Base-by-base conservation (phyloP, 163 green algal genomes). In the Volvox carteri region DNA sequence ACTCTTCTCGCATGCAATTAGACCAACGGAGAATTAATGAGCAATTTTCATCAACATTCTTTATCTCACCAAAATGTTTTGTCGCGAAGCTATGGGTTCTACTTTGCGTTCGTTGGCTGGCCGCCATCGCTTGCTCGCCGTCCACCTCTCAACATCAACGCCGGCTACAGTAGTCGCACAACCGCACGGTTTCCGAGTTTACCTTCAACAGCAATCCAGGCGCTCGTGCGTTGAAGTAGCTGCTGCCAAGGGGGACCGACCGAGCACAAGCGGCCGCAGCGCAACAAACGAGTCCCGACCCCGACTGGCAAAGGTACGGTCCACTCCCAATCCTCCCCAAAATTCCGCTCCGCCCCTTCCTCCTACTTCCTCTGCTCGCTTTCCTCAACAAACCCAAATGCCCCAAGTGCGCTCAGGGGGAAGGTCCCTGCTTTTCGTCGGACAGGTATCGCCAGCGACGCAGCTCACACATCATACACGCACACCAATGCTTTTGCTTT, bases 261-360 rank as follows among this genome's bases (percentile, higher is more conserved):
- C 56, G 11, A 86, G 78, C 78, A 76, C 4, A 25, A 74, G 78
- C 28, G 41, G 78, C 25, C 58, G 78, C 78, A 44, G 39, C 78
- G 56, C 33, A 70, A 25, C 54, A 39, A 60, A 19, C 33, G 78
- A 75, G 14, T 2, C 35, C 37, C 78, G 78, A 5, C 78, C 78
- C 14, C 58, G 78, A 11, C 78, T 86, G 0, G 78, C 78, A 11
- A 86, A 86, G 78, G 78, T 77, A 44, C 23, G 19, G 8, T 4
- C 54, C 25, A 65, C 8, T 58, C 50, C 50, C 50, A 58, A 19
- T 19, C 8, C 8, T 65, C 25, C 54, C 54, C 54, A 23, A 19
- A 19, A 19, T 65, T 65, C 28, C 54, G 19, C 54, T 65, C 19
- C 7, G 54, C 19, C 54, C 54, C 54, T 12, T 11, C 28, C 5